These are phyloP conservation scores for Geotrichum citri-aurantii DNA, from an alignment of 1,139 yeast species.

Conservation along the genomic window DNA sequence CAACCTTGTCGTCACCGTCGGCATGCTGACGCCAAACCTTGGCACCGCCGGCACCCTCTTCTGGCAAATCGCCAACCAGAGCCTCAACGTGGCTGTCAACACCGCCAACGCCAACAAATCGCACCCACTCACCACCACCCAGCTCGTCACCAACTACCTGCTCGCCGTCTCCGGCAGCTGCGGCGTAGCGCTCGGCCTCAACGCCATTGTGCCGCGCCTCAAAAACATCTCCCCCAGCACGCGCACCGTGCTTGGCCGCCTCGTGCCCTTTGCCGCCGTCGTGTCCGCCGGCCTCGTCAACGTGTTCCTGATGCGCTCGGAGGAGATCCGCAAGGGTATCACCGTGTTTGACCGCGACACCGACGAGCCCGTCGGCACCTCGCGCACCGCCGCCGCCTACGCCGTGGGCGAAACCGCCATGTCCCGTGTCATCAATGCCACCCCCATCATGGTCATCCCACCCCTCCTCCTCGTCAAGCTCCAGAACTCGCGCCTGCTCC, in stretches of 20 bases:
- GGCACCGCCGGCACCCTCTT: conserved; percentile 86
- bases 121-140: conserved; percentile 76
- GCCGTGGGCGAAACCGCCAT: conserved; percentile 98
- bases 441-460: conserved; percentile 95
- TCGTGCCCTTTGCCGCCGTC: conserved; percentile 97
- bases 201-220: conserved; percentile 77
- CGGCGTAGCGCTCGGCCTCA: conserved; percentile 88
- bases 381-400: conserved; percentile 70
- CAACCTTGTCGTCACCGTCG: conserved; percentile 89
- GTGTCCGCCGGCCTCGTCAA: conserved; percentile 94
- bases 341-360: conserved; percentile 60
- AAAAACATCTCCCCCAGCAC: conserved; percentile 63
- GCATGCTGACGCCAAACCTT: conserved; percentile 92
- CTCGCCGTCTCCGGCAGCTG: conserved; percentile 94
- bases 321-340: conserved; percentile 83
- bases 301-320: conserved; percentile 91
- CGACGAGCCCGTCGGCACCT: conserved; percentile 43
- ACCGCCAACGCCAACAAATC: conserved; percentile 95
- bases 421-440: conserved; percentile 89
- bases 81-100: conserved; percentile 91
- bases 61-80: conserved; percentile 98
- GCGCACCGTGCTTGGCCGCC: conserved; percentile 64
- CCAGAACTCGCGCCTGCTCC: conserved; percentile 58
- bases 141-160: conserved; percentile 69
- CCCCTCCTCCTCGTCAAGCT: conserved; percentile 74